Percentiles rank a stretch among this genome's conserved stretches.
Evolutionary conservation across 2,329 filamentous ascomycete genomes (phyloP).

Genomic region (Paecilomyces sp.): DNA sequence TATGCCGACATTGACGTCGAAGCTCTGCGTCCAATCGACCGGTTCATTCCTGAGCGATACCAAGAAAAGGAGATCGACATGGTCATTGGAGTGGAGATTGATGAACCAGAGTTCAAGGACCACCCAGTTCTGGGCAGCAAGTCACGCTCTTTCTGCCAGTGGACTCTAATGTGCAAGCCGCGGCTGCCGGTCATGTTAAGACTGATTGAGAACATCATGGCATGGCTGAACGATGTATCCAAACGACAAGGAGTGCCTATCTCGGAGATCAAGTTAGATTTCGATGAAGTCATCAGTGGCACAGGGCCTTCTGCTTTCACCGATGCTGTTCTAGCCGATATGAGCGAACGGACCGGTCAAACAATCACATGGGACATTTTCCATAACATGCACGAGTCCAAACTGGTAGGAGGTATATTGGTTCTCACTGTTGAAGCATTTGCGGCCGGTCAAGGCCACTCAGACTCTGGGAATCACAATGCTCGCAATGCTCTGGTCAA

Average conservation of each 20-base stretch:
- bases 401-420: slow-evolving; percentile 56
- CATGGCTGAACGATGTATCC: slow-evolving; percentile 57
- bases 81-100: slow-evolving; percentile 64
- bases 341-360: slow-evolving; percentile 44
- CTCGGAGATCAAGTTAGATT: slow-evolving; percentile 57
- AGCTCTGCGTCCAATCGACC: slow-evolving; percentile 44
- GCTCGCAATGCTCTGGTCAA: slow-evolving; percentile 60
- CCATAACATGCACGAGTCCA: slow-evolving; percentile 60
- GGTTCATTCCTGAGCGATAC: slow-evolving; percentile 53
- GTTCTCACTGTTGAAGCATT: slow-evolving; percentile 66
- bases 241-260: slow-evolving; percentile 53
- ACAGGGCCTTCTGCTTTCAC: slow-evolving; percentile 67
- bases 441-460: slow-evolving; percentile 66
- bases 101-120: slow-evolving; percentile 57
- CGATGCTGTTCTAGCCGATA: slow-evolving; percentile 56
- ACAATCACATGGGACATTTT: slow-evolving; percentile 57
- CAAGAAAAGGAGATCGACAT: slow-evolving; percentile 59
- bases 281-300: slow-evolving; percentile 66
- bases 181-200: slow-evolving; percentile 60
- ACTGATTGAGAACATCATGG: slow-evolving; percentile 61
- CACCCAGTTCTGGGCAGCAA: slow-evolving; percentile 62
- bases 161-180: slow-evolving; percentile 67
- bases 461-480: slow-evolving; percentile 63
- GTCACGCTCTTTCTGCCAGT: slow-evolving; percentile 65
- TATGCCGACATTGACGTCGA: slow-evolving; percentile 57